Evolutionary conservation across 768 basidiomycete genomes (phyloP).

Genomic region (Agaricus subrufescens): DNA sequence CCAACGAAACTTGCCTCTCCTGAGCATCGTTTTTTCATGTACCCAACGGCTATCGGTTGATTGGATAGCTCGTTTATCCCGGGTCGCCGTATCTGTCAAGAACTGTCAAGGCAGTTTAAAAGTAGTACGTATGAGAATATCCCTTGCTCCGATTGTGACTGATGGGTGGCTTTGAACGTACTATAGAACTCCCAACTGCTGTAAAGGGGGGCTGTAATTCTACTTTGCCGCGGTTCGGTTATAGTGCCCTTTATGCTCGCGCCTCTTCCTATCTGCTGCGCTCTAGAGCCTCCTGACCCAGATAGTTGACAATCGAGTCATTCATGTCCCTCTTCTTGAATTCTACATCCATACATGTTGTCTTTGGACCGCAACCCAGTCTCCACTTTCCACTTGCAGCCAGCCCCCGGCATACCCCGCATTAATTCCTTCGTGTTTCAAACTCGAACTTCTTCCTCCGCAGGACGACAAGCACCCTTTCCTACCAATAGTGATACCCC

Average conservation of each 20-base stretch:
- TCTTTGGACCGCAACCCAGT: not conserved
- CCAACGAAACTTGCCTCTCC: not conserved
- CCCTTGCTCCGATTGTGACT: not conserved
- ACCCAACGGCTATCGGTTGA: not conserved
- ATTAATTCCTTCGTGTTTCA: too few relatives aligned
- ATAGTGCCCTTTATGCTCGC: not conserved
- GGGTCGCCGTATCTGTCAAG: too few relatives aligned
- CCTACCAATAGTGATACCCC: too few relatives aligned
- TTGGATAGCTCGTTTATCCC: too few relatives aligned
- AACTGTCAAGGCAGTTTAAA: not conserved
- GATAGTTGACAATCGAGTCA: not conserved
- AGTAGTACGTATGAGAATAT: not conserved
- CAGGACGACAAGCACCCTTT: too few relatives aligned
- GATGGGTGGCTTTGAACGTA: not conserved
- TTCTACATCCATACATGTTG: not conserved
- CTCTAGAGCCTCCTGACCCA: not conserved
- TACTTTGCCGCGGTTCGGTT: not conserved
- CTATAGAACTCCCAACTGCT: not conserved
- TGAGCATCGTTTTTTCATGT: not conserved
- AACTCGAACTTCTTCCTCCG: too few relatives aligned
- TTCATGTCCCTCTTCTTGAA: not conserved
- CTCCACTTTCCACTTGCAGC: not conserved
- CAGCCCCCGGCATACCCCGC: not conserved
- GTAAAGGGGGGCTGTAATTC: not conserved
- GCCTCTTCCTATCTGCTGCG: not conserved